Evolutionary conservation across 2,329 filamentous ascomycete genomes (phyloP).

Genomic region (Aphanocladium album): DNA sequence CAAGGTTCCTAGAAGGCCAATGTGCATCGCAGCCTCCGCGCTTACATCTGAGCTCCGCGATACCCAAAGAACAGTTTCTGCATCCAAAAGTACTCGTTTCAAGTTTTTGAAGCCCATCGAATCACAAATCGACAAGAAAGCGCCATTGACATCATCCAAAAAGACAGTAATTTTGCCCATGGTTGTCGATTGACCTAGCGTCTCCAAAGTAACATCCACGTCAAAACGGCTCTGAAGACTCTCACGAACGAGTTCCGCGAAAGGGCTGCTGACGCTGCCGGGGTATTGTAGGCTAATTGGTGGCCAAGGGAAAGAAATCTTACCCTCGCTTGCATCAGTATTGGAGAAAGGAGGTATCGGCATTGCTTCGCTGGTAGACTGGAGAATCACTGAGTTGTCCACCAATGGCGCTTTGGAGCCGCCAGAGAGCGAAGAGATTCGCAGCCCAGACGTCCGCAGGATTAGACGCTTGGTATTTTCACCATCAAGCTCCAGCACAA

Average conservation of each 20-base stretch:
- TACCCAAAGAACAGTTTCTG: conserved; percentile 19
- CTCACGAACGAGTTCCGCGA: too few species aligned
- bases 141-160: not conserved
- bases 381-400: not conserved
- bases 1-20: conserved; percentile 15
- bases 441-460: not conserved
- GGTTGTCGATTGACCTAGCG: not conserved
- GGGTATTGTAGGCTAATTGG: not conserved
- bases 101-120: conserved; percentile 8
- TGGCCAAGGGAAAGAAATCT: not conserved
- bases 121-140: not conserved
- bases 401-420: not conserved
- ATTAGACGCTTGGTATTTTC: not conserved
- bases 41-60: conserved; percentile 14
- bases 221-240: too few species aligned
- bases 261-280: not conserved
- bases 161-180: not conserved
- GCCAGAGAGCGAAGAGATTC: not conserved
- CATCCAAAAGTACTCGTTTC: not conserved
- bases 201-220: not conserved
- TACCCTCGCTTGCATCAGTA: not conserved
- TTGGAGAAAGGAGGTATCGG: not conserved
- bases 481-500: not conserved
- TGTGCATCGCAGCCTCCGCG: conserved; percentile 22
- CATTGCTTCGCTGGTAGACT: not conserved